These are phyloP conservation scores for Truncatella angustata DNA, from an alignment of 2,329 filamentous ascomycete species.

Conservation along the genomic window DNA sequence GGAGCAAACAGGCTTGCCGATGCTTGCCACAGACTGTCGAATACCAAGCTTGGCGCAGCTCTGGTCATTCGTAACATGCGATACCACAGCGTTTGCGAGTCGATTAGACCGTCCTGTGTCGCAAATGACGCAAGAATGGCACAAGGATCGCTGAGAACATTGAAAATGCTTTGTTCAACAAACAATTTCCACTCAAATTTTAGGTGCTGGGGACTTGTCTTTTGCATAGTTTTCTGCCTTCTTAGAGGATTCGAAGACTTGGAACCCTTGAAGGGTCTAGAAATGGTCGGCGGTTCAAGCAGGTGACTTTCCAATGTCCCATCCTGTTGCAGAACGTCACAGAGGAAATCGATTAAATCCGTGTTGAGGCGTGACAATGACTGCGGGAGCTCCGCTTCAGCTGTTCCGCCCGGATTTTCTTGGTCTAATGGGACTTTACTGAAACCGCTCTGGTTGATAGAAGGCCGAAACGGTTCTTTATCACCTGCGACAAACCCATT, in stretches of 20 bases:
- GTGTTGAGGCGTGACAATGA: slow-evolving; percentile 52
- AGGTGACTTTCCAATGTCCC: slow-evolving; percentile 48
- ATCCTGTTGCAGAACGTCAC: slow-evolving; percentile 58
- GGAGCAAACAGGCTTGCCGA: slow-evolving; percentile 57
- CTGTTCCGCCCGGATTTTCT: slow-evolving; percentile 18
- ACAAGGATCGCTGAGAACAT: slow-evolving; percentile 57
- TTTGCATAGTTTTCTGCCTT: slow-evolving; percentile 18
- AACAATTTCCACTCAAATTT: slow-evolving; percentile 57
- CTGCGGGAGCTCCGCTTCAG: slow-evolving; percentile 47
- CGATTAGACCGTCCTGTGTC: slow-evolving; percentile 48
- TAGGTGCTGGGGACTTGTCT: slow-evolving; percentile 29
- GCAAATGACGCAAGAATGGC: slow-evolving; percentile 58
- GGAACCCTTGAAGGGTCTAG: slow-evolving; percentile 24
- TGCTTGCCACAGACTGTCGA: slow-evolving; percentile 64
- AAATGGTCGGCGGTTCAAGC: slow-evolving; percentile 38
- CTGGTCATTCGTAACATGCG: slow-evolving; percentile 60
- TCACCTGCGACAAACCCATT: too few species aligned
- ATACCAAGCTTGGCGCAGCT: slow-evolving; percentile 55
- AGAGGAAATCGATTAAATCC: slow-evolving; percentile 58
- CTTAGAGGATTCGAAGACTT: slow-evolving; percentile 26
- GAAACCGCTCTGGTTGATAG: too few species aligned
- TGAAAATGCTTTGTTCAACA: slow-evolving; percentile 63
- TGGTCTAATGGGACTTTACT: slow-evolving; percentile 20
- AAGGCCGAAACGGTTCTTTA: too few species aligned
- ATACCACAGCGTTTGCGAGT: slow-evolving; percentile 63